phyloP scores from a whole-genome alignment of 345 rosid genomes.

The Carallia pectinifolia region DNA sequence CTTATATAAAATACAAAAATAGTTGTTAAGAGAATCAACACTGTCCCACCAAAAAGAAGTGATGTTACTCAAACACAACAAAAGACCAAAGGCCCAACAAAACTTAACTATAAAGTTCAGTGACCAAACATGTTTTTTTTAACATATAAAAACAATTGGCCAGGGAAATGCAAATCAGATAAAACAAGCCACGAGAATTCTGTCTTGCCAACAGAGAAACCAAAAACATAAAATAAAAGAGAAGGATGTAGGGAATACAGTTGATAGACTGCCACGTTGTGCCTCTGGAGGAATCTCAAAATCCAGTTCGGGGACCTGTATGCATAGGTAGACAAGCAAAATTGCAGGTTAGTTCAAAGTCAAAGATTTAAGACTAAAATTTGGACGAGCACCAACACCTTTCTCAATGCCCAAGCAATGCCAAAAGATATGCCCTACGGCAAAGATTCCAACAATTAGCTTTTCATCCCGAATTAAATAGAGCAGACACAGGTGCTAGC shows the following conservation, averaged over 20 bases:
- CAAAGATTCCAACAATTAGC: neutral
- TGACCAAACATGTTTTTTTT: no score
- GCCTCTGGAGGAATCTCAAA: conserved; percentile 98
- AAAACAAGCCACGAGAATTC: neutral
- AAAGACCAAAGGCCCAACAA: no score
- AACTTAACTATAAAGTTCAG: no score
- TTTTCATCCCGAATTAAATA: neutral
- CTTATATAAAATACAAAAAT: no score
- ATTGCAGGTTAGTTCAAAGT: no score
- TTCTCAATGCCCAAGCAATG: neutral
- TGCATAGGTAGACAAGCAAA: conserved; percentile 1
- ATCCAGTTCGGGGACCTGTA: conserved; percentile 86
- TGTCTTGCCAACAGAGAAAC: neutral
- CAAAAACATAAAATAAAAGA: neutral
- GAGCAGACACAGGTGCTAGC: neutral
- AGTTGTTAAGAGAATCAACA: no score
- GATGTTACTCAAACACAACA: no score
- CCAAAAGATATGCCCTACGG: neutral
- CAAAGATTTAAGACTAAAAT: no score
- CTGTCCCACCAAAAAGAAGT: no score
- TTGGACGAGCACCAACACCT: neutral
- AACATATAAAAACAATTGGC: no score
- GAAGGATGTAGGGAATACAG: conserved; percentile 44
- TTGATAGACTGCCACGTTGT: conserved; percentile 87
- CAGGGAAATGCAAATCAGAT: no score